Conservation (phyloP, 768 basidiomycete genomes). For the Coprinellus micaceus region DNA sequence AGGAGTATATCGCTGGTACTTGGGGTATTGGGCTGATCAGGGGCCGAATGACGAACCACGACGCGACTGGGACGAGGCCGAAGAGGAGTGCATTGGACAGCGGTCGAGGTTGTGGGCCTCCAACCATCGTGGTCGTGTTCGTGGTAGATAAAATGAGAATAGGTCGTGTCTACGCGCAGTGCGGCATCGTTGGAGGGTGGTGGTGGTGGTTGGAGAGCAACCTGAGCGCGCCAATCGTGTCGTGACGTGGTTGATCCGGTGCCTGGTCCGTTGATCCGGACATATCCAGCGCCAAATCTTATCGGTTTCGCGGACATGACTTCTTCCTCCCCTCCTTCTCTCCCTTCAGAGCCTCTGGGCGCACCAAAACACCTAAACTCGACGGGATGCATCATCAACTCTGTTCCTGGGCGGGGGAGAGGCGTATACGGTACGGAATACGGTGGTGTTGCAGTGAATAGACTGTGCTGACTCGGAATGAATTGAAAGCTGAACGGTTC, state of each 20-base stretch:
- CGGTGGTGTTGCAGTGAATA: no score
- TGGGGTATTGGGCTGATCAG: conserved; percentile 66
- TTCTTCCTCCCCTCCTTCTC: neutral
- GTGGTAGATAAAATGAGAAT: neutral
- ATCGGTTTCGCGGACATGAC: conserved; percentile 3
- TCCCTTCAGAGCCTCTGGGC: conserved; percentile 9
- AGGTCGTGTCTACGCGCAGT: neutral
- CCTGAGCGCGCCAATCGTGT: conserved; percentile 5
- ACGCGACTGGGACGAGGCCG: conserved; percentile 61
- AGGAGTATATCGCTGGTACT: conserved; percentile 71
- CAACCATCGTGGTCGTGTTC: conserved; percentile 7
- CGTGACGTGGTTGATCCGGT: neutral
- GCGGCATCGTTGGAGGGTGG: neutral
- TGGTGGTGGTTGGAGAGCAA: conserved; percentile 1
- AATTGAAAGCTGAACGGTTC: conserved; percentile 24
- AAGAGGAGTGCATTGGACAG: conserved; percentile 50
- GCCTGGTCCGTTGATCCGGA: conserved; percentile 6
- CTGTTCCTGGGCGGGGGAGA: conserved; percentile 48
- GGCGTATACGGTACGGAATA: conserved; percentile 67
- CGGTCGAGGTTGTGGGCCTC: conserved; percentile 42
- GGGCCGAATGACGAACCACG: conserved; percentile 72
- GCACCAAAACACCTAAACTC: conserved; percentile 39
- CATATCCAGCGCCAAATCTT: conserved; percentile 6
- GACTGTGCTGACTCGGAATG: no score
- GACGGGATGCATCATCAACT: conserved; percentile 45